Conservation (phyloP, 768 basidiomycete species). For the Russula earlei region DNA sequence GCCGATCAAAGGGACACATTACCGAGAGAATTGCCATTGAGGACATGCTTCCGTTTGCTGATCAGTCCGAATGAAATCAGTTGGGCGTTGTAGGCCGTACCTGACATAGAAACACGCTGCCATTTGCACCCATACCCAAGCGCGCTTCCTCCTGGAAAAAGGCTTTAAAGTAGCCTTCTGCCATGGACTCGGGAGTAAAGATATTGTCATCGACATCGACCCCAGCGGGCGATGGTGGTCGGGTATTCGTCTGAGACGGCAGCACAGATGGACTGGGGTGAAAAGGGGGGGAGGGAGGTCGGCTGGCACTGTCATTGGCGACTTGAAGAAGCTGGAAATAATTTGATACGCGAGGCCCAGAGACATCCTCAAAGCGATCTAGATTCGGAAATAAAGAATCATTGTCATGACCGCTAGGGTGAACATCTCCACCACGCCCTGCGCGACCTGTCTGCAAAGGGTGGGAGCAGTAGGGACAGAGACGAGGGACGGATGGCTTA, state of each 20-base stretch:
- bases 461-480: slow-evolving; percentile 72
- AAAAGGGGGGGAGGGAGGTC: slow-evolving; percentile 41
- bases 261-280: neutral
- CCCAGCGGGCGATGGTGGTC: slow-evolving; percentile 8
- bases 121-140: slow-evolving; percentile 93
- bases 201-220: slow-evolving; percentile 19
- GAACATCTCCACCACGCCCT: slow-evolving; percentile 24
- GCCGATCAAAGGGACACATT: slow-evolving; percentile 20
- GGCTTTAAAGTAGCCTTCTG: slow-evolving; percentile 84
- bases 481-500: slow-evolving; percentile 11
- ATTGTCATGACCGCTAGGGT: slow-evolving; percentile 28
- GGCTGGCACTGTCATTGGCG: slow-evolving; percentile 54
- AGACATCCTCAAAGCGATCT: slow-evolving; percentile 16
- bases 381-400: slow-evolving; percentile 16
- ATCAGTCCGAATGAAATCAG: neutral
- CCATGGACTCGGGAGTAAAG: slow-evolving; percentile 68
- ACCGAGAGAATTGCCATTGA: slow-evolving; percentile 84
- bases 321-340: slow-evolving; percentile 74
- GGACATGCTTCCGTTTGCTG: slow-evolving; percentile 49
- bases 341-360: slow-evolving; percentile 49
- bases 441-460: slow-evolving; percentile 33
- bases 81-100: slow-evolving; percentile 31
- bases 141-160: slow-evolving; percentile 88
- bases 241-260: slow-evolving; percentile 27
- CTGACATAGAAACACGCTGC: slow-evolving; percentile 82